Evolutionary conservation across 805 yeast species (phyloP).

Genomic region (Suhomyces canberraensis): DNA sequence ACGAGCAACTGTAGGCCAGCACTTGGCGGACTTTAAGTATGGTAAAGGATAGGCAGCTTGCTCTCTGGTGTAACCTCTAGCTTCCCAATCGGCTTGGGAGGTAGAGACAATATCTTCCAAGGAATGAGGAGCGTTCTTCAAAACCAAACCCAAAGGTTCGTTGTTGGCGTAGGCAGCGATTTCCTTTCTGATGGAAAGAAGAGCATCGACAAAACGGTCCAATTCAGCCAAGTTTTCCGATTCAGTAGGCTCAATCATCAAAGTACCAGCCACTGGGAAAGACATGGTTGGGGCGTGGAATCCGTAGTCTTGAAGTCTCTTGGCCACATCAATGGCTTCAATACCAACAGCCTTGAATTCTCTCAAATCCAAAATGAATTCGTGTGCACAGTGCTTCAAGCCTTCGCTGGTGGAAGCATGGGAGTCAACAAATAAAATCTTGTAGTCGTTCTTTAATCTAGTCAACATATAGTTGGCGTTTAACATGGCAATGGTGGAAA

Average conservation of each 20-base stretch:
- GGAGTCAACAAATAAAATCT: slow-evolving; percentile 69
- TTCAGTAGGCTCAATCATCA: slow-evolving; percentile 98
- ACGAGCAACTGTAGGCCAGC: slow-evolving; percentile 95
- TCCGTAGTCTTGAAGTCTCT: slow-evolving; percentile 95
- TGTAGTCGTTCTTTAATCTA: slow-evolving; percentile 65
- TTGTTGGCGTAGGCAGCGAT: slow-evolving; percentile 70
- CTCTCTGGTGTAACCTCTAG: slow-evolving; percentile 86
- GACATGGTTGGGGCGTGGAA: slow-evolving; percentile 99
- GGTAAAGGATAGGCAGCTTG: slow-evolving; percentile 90
- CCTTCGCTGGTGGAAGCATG: slow-evolving; percentile 39
- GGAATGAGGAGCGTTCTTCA: slow-evolving; percentile 92
- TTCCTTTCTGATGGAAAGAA: slow-evolving; percentile 79
- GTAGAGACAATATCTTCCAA: slow-evolving; percentile 70
- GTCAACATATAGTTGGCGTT: slow-evolving; percentile 95
- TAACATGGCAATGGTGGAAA: slow-evolving; percentile 87
- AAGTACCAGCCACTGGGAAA: slow-evolving; percentile 96
- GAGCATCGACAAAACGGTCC: slow-evolving; percentile 84
- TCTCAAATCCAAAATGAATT: slow-evolving; percentile 88
- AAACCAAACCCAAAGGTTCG: slow-evolving; percentile 60
- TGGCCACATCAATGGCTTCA: slow-evolving; percentile 96
- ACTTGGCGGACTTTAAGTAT: slow-evolving; percentile 68
- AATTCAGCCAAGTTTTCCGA: slow-evolving; percentile 85
- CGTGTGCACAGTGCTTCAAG: slow-evolving; percentile 88
- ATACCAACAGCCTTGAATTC: slow-evolving; percentile 75
- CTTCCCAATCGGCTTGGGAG: slow-evolving; percentile 65